phyloP scores from a whole-genome alignment of 805 yeast genomes.

The Candida sakaeoensis region DNA sequence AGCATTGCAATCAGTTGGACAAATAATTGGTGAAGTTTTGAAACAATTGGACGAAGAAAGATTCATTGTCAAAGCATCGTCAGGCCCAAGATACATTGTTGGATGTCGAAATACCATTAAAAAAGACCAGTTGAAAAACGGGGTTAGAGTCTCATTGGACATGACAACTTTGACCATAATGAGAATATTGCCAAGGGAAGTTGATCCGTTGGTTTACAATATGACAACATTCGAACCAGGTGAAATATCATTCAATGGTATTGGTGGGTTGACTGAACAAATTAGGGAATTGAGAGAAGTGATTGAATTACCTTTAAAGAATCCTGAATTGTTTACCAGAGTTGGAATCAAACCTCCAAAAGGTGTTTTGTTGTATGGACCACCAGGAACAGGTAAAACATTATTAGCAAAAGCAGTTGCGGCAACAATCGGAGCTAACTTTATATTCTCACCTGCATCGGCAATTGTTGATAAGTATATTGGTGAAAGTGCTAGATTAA shows the following conservation, averaged over 20 bases:
- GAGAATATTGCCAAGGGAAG: slow-evolving; percentile 96
- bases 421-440: slow-evolving; percentile 96
- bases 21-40: slow-evolving; percentile 93
- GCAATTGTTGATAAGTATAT: slow-evolving; percentile 97
- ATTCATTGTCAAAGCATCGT: slow-evolving; percentile 91
- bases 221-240: slow-evolving; percentile 99
- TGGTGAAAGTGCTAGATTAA: slow-evolving; percentile 95
- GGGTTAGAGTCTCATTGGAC: slow-evolving; percentile 93
- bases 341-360: slow-evolving; percentile 99
- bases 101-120: slow-evolving; percentile 94
- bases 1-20: slow-evolving; percentile 96
- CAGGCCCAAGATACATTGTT: slow-evolving; percentile 96
- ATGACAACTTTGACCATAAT: slow-evolving; percentile 97
- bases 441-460: slow-evolving; percentile 96
- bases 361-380: slow-evolving; percentile 94
- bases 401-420: slow-evolving; percentile 96
- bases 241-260: slow-evolving; percentile 87
- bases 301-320: slow-evolving; percentile 92
- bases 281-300: slow-evolving; percentile 96
- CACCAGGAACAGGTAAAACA: slow-evolving; percentile 98
- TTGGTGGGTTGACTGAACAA: slow-evolving; percentile 95
- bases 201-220: slow-evolving; percentile 95
- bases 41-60: slow-evolving; percentile 93
- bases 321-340: slow-evolving; percentile 91
- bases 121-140: slow-evolving; percentile 78